These are phyloP conservation scores for Vaccinium corymbosum DNA, from an alignment of 148 eudicot genomes.

Conservation along the genomic window DNA sequence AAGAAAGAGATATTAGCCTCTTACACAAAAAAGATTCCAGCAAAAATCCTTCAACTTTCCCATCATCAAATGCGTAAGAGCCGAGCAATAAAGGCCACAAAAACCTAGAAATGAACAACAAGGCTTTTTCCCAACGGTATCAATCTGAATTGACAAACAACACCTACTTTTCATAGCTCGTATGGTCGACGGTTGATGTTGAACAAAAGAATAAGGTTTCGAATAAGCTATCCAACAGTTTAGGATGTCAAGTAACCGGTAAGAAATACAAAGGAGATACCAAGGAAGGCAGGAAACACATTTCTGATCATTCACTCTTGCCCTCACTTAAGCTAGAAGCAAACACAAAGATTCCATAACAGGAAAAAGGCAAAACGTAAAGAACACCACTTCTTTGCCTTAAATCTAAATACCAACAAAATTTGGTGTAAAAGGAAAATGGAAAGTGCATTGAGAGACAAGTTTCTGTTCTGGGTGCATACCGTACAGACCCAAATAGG, in stretches of 20 bases:
- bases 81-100: slow-evolving; percentile 34
- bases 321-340: slow-evolving; percentile 56
- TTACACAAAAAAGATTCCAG: slow-evolving; percentile 49
- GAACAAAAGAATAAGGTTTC: slow-evolving; percentile 12
- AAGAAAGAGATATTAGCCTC: slow-evolving; percentile 21
- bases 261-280: neutral
- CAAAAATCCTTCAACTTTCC: slow-evolving; percentile 52
- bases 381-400: neutral
- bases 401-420: neutral
- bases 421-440: neutral
- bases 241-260: neutral
- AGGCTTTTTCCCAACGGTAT: slow-evolving; percentile 32
- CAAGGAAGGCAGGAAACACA: slow-evolving; percentile 5
- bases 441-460: neutral
- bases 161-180: slow-evolving; percentile 42
- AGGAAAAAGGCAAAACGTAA: slow-evolving; percentile 26
- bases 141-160: slow-evolving; percentile 40
- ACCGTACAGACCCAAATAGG: too few species aligned
- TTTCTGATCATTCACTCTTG: slow-evolving; percentile 23
- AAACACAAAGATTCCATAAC: slow-evolving; percentile 57
- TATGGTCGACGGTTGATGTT: neutral
- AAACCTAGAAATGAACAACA: slow-evolving; percentile 40
- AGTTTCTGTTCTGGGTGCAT: neutral
- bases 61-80: slow-evolving; percentile 38
- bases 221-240: neutral